Evolutionary conservation across 805 yeast genomes (phyloP).

Genomic region (Saccharomycopsis babjevae): DNA sequence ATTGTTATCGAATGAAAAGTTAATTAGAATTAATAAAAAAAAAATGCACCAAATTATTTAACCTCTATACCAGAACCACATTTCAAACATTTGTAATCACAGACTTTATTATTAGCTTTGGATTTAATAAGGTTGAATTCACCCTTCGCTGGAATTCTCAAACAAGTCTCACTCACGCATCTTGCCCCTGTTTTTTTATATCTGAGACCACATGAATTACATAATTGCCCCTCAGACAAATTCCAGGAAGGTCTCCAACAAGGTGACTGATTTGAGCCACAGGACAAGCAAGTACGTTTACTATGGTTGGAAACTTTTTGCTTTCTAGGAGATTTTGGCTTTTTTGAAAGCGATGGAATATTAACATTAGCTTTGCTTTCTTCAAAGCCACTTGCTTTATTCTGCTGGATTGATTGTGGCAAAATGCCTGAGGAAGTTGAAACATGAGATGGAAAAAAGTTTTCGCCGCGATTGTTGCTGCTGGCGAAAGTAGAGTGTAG

Average conservation of each 20-base stretch:
- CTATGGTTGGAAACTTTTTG: constrained; percentile 22
- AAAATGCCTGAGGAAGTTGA: not conserved
- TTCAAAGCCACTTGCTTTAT: not conserved
- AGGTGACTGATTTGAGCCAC: constrained; percentile 85
- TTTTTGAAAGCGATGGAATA: not conserved
- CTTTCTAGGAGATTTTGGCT: constrained; percentile 26
- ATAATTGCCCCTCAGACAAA: constrained; percentile 79
- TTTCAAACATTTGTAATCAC: constrained; percentile 44
- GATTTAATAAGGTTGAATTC: constrained; percentile 85
- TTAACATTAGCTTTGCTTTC: constrained; percentile 13
- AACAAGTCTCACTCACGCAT: constrained; percentile 65
- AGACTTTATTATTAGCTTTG: constrained; percentile 39
- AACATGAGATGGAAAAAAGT: constrained; percentile 11
- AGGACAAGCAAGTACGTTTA: constrained; percentile 69
- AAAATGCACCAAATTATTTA: constrained; percentile 14
- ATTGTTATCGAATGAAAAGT: not conserved
- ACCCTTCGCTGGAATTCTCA: constrained; percentile 90
- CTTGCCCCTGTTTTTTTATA: constrained; percentile 91
- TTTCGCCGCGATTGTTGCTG: constrained; percentile 4
- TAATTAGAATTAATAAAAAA: not conserved
- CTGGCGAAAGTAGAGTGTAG: not conserved
- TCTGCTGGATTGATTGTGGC: not conserved
- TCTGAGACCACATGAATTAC: constrained; percentile 92
- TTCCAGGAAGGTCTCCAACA: constrained; percentile 99
- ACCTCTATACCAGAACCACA: constrained; percentile 50